Base-by-base conservation (phyloP, 768 basidiomycete species). In the Lactarius evosmus region DNA sequence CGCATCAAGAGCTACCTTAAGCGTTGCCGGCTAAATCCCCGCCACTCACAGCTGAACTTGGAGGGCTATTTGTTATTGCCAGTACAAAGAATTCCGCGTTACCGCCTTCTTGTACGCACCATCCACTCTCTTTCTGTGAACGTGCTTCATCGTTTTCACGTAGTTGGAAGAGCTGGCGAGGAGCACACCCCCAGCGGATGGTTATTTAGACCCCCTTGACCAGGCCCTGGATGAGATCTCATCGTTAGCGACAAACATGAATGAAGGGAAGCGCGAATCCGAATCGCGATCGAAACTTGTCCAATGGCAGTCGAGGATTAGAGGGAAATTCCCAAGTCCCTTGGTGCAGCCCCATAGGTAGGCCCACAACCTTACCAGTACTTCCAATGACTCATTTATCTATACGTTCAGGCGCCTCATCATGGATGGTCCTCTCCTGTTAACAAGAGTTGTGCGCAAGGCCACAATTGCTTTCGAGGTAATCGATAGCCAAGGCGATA, bases 261-360 rank as follows among this genome's bases (percentile, higher is more conserved):
- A 99, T 74, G 97, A 99, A 77, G 93, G 94, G 66, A 98, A 98
- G 74, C 86, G 97, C 2, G 95, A 98, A 69, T 83, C 93, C 2
- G 97, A 99, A 76, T 95, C 92, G 1, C 82, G 97, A 25, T 83
- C 88, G 52, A 91, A 93, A 72, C 84, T 98, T 29, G 91, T 98
- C 19, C 86, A 90, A 71, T 95, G 91, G 92, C 93, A 95, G 76
- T 71, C 86, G 38, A 82, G 93, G 69, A 98, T 99, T 70, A 82
- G 88, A 41, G 92, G 93, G 22, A 91, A 85, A 72, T 98, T 97
- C 74, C 95, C 94, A 8, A 95, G 93, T 63, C 95, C 97, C n/a
- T 79, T 99, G 40, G 97, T 99, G 38, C 97, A 98, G 74, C 97
- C 97, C 8, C 97, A 99, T 77, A 86, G 93, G 91, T 93, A 71